These are phyloP conservation scores for Triticum aestivum DNA, from an alignment of 176 grass and related monocot species.

Conservation along the genomic window IWGSC_CS_RefSeq_v2.1 NC_057798.1:548951439-548951938, in stretches of 20 bases:
- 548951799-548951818: slow-evolving; percentile 72
- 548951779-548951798: slow-evolving; percentile 80
- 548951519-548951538: slow-evolving; percentile 35
- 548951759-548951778: slow-evolving; percentile 69
- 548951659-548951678: slow-evolving; percentile 17
- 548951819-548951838: slow-evolving; percentile 52
- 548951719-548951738: slow-evolving; percentile 85
- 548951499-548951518: slow-evolving; percentile 48
- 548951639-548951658: background rate
- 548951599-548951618: slow-evolving; percentile 37
- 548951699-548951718: slow-evolving; percentile 68
- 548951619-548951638: slow-evolving; percentile 15
- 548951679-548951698: slow-evolving; percentile 34
- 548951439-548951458: slow-evolving; percentile 59
- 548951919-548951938: slow-evolving; percentile 34
- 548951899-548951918: slow-evolving; percentile 30
- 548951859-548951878: slow-evolving; percentile 53
- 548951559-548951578: slow-evolving; percentile 7
- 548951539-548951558: slow-evolving; percentile 31
- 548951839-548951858: slow-evolving; percentile 43
- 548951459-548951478: slow-evolving; percentile 65
- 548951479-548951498: slow-evolving; percentile 61
- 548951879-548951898: slow-evolving; percentile 43
- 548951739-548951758: slow-evolving; percentile 83
- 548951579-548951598: slow-evolving; percentile 1